phyloP scores from a whole-genome alignment of 2,329 filamentous ascomycete species.

The Aspergillus neotritici region DNA sequence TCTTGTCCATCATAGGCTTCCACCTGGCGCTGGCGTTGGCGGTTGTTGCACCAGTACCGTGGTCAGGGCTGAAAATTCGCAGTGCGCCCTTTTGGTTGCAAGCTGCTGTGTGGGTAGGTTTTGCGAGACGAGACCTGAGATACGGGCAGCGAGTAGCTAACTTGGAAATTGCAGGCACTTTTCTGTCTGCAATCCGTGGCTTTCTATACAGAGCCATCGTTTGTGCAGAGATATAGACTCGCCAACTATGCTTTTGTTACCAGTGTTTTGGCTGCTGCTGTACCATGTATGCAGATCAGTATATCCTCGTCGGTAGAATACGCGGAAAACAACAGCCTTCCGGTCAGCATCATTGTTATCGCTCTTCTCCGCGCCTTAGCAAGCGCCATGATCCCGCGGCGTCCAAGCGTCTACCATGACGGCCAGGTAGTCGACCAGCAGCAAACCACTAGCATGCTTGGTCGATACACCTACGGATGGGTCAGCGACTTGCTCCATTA shows the following conservation, averaged over 20 bases:
- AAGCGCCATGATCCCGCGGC: slow-evolving; percentile 56
- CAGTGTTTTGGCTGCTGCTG: slow-evolving; percentile 21
- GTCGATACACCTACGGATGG: slow-evolving; percentile 63
- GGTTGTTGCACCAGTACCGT: slow-evolving; percentile 43
- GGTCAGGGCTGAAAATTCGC: slow-evolving; percentile 27
- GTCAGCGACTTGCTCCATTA: slow-evolving; percentile 49
- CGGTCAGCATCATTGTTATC: slow-evolving; percentile 45
- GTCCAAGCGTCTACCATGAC: slow-evolving; percentile 61
- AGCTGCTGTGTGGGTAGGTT: slow-evolving; percentile 58
- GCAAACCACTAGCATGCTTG: slow-evolving; percentile 56
- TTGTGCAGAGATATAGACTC: slow-evolving; percentile 27
- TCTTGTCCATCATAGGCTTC: slow-evolving; percentile 52
- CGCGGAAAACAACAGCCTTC: slow-evolving; percentile 27
- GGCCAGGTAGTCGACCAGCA: slow-evolving; percentile 59
- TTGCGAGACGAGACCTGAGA: background rate
- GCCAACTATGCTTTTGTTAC: slow-evolving; percentile 27
- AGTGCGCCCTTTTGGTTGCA: slow-evolving; percentile 55
- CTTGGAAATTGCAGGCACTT: slow-evolving; percentile 18
- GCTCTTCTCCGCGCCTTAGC: slow-evolving; percentile 23
- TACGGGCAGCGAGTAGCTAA: background rate
- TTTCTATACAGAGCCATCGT: slow-evolving; percentile 31
- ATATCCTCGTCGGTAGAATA: slow-evolving; percentile 28
- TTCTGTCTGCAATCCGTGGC: slow-evolving; percentile 29
- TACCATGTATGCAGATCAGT: slow-evolving; percentile 21
- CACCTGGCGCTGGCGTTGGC: slow-evolving; percentile 53